These are phyloP conservation scores for Aspergillus sclerotioniger DNA, from an alignment of 495 filamentous ascomycete species.

Conservation along the genomic window DNA sequence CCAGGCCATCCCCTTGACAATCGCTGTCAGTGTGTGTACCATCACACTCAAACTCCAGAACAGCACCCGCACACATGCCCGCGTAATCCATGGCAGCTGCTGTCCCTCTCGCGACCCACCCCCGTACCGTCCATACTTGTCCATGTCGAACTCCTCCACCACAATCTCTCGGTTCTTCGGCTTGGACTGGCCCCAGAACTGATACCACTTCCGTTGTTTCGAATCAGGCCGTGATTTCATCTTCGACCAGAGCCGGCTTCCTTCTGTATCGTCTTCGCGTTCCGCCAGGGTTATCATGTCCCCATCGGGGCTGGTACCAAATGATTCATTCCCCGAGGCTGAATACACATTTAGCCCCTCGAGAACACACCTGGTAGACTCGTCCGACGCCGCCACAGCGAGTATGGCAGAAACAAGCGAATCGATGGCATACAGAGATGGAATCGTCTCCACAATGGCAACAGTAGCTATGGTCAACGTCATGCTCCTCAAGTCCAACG, in stretches of 20 bases:
- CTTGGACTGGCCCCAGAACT: conserved; percentile 18
- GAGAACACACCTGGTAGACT: conserved; percentile 39
- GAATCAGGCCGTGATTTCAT: conserved; percentile 22
- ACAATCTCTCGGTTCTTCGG: conserved; percentile 29
- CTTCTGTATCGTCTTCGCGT: conserved; percentile 39
- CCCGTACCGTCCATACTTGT: conserved; percentile 43
- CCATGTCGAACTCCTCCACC: conserved; percentile 47
- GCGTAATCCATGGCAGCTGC: conserved; percentile 38
- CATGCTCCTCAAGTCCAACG: conserved; percentile 48
- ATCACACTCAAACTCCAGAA: conserved; percentile 41
- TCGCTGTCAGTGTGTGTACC: conserved; percentile 32
- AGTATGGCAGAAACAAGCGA: conserved; percentile 67
- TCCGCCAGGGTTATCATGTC: conserved; percentile 41
- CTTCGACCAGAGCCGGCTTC: conserved; percentile 31
- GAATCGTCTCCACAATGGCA: conserved; percentile 41
- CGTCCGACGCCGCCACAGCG: conserved; percentile 65
- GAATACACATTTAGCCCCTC: conserved; percentile 33
- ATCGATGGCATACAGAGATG: conserved; percentile 72
- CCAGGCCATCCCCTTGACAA: conserved; percentile 43
- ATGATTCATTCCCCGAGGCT: conserved; percentile 7
- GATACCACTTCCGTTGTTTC: conserved; percentile 20
- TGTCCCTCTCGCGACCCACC: conserved; percentile 33
- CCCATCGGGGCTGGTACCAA: conserved; percentile 12
- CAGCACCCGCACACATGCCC: conserved; percentile 34
- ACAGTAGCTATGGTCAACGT: conserved; percentile 47